Conservation (phyloP, 768 basidiomycete genomes). For the Leucocoprinus sp. region DNA sequence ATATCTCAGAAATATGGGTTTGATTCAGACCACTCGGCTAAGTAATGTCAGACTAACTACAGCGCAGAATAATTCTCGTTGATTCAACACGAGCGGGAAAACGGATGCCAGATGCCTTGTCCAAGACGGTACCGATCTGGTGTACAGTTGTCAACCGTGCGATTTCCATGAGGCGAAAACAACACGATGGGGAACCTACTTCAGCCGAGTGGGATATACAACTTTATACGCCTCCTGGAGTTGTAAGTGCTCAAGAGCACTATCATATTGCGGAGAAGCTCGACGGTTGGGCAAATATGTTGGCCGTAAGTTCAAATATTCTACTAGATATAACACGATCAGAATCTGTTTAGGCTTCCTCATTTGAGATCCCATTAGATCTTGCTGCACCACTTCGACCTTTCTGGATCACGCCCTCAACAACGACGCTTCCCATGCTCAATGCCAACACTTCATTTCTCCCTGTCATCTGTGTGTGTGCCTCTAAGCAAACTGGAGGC, state of each 20-base stretch:
- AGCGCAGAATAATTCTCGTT: slow-evolving; percentile 67
- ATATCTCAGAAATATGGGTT: slow-evolving; percentile 54
- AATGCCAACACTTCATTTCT: slow-evolving; percentile 24
- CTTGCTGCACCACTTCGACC: slow-evolving; percentile 68
- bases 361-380: slow-evolving; percentile 50
- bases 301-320: slow-evolving; percentile 42
- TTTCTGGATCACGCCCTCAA: slow-evolving; percentile 80
- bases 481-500: slow-evolving; percentile 61
- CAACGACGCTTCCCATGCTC: slow-evolving; percentile 34
- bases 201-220: slow-evolving; percentile 40
- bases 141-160: slow-evolving; percentile 81
- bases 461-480: slow-evolving; percentile 78
- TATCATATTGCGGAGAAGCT: slow-evolving; percentile 62
- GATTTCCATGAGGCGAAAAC: slow-evolving; percentile 28
- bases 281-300: slow-evolving; percentile 57
- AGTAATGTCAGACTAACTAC: slow-evolving; percentile 3
- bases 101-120: slow-evolving; percentile 87
- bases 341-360: slow-evolving; percentile 44
- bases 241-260: slow-evolving; percentile 71
- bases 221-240: slow-evolving; percentile 64
- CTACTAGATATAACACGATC: background rate
- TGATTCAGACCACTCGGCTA: background rate
- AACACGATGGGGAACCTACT: slow-evolving; percentile 8
- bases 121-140: slow-evolving; percentile 94
- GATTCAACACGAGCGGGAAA: slow-evolving; percentile 94